Evolutionary conservation across 2,329 filamentous ascomycete species (phyloP), one percentile per base, ranked within the genome.

Genomic region (Pseudogymnoascus sp.): DNA sequence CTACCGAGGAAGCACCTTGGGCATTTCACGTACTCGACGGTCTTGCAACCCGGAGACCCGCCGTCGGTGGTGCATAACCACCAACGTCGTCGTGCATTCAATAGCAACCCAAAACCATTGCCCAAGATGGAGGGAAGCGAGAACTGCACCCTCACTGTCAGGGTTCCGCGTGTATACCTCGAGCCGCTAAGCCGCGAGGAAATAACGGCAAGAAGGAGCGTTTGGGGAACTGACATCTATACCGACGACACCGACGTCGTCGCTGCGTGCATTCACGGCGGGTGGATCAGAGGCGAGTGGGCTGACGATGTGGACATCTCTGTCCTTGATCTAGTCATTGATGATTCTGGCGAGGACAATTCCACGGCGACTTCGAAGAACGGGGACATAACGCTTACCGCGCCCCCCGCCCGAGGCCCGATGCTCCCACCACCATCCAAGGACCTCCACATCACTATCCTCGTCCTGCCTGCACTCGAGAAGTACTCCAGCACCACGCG

Each of bases 201-300:
- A 68, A 92, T 97, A 61, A 95, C 92, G 10, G 78, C 85, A 6
- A 84, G 91, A 35, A 84, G 89, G 18, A 90, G 90, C 6, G 75
- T 99, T 0, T 99, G 93, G 92, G 94, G 94, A 1, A 94, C 91
- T 0, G 92, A 95, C 38, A 83, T 99, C 5, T 97, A 97, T 73
- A 96, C 92, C 0, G 94, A 99, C 69, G 94, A 99, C 75, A 96
- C 92, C 0, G 94, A 99, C 72, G 86, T 94, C 0, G 83, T 99
- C 23, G 93, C 92, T 0, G 92, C 93, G 1, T 93, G 92, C 65
- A 93, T 99, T 53, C 94, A 99, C 73, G 87, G 87, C 1, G 94
- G 94, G 3, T 97, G 92, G 86, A 89, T 99, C 68, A 86, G 88
- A 44, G 93, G 93, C 35, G 91, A 92, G 69, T 96, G 92, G 89